A percentile compares a stretch with the other conserved stretches of the same genome.
These are phyloP conservation scores for Trifolium subterraneum DNA, from an alignment of 306 rosid species.

Conservation along the genomic window DNA sequence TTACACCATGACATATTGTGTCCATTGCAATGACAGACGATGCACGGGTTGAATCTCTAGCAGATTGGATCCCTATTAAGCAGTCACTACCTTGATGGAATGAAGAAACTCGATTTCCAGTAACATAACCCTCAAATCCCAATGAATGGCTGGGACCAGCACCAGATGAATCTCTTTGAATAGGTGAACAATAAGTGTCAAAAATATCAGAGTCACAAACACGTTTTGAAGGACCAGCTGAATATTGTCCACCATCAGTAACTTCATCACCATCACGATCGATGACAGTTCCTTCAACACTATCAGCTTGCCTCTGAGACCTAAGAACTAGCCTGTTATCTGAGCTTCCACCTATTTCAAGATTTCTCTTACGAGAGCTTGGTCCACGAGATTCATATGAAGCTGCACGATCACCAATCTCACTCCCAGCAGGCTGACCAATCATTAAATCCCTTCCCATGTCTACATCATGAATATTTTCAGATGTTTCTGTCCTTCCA, in stretches of 20 bases:
- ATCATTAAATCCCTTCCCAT: slow-evolving; percentile 99
- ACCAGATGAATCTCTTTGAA: slow-evolving; percentile 76
- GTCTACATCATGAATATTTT: slow-evolving; percentile 70
- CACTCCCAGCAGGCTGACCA: slow-evolving; percentile 97
- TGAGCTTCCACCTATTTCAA: slow-evolving; percentile 91
- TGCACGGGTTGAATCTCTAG: slow-evolving; percentile 90
- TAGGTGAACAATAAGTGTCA: slow-evolving; percentile 74
- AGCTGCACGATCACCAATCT: slow-evolving; percentile 96
- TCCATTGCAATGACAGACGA: slow-evolving; percentile 99
- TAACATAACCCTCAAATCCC: slow-evolving; percentile 74
- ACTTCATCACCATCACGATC: slow-evolving; percentile 99
- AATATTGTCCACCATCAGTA: slow-evolving; percentile 81
- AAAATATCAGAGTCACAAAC: slow-evolving; percentile 81
- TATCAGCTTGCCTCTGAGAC: slow-evolving; percentile 96
- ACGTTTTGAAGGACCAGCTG: slow-evolving; percentile 96
- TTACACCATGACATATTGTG: slow-evolving; percentile 74
- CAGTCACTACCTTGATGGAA: slow-evolving; percentile 78
- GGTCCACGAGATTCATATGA: slow-evolving; percentile 99
- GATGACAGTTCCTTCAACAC: slow-evolving; percentile 96
- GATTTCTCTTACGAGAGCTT: slow-evolving; percentile 89
- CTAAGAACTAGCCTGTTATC: slow-evolving; percentile 71
- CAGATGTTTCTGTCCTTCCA: slow-evolving; percentile 71
- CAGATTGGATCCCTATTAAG: slow-evolving; percentile 64
- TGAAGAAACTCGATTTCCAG: slow-evolving; percentile 67
- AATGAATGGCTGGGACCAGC: slow-evolving; percentile 95